Conservation (phyloP, 805 yeast species). For the Schwanniomyces occidentalis region DNA sequence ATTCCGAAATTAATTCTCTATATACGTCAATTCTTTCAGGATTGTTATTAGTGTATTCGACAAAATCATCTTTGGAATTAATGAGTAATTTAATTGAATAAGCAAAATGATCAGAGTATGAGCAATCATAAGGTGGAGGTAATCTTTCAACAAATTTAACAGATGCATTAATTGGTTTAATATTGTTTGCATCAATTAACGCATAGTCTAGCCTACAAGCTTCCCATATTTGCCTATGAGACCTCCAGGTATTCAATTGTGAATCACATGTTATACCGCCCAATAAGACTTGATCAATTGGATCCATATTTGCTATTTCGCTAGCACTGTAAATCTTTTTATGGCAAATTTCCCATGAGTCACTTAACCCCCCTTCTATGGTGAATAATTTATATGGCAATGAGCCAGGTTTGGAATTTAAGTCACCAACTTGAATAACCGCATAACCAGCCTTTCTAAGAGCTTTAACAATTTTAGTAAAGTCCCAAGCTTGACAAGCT, state of each 20-base stretch:
- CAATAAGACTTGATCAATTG: constrained; percentile 54
- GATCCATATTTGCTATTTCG: constrained; percentile 28
- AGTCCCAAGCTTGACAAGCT: constrained; percentile 96
- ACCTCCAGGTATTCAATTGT: constrained; percentile 82
- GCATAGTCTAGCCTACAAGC: constrained; percentile 94
- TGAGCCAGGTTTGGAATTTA: constrained; percentile 86
- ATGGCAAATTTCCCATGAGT: constrained; percentile 77
- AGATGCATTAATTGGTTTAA: constrained; percentile 58
- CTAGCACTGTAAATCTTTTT: constrained; percentile 2
- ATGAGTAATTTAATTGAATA: constrained; percentile 42
- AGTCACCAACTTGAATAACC: constrained; percentile 88
- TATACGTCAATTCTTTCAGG: constrained; percentile 37
- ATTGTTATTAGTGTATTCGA: constrained; percentile 6
- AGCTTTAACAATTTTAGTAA: constrained; percentile 62
- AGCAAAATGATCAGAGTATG: constrained; percentile 93
- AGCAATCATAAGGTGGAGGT: constrained; percentile 53
- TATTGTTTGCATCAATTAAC: constrained; percentile 57
- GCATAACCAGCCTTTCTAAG: constrained; percentile 76
- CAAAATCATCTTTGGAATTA: constrained; percentile 9
- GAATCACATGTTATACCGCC: constrained; percentile 95
- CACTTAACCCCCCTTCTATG: constrained; percentile 64
- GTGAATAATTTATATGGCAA: constrained; percentile 77
- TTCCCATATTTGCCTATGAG: constrained; percentile 50
- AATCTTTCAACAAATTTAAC: constrained; percentile 75
- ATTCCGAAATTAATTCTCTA: constrained; percentile 24